These are phyloP conservation scores for Posidonia australis DNA, from an alignment of 106 monocot species.

Conservation along the genomic window DNA sequence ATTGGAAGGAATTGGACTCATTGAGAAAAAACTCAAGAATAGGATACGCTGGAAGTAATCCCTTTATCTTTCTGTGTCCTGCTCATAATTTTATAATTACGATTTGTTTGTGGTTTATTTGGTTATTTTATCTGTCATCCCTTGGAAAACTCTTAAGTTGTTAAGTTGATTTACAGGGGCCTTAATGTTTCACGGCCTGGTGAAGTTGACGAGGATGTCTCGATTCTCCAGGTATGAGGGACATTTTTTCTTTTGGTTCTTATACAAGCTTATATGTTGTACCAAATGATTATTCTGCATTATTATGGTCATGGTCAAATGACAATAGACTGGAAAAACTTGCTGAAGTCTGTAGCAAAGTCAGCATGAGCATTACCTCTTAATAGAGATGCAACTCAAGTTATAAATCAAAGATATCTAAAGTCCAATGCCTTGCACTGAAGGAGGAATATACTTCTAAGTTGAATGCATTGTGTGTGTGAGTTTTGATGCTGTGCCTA, in stretches of 20 bases:
- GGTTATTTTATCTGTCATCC: neutral
- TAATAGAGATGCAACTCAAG: too few relatives aligned
- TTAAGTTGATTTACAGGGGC: constrained; percentile 30
- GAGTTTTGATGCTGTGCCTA: too few relatives aligned
- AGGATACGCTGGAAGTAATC: constrained; percentile 85
- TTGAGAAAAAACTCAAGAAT: constrained; percentile 85
- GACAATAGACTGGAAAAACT: too few relatives aligned
- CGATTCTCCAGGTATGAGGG: constrained; percentile 50
- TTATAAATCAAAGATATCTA: too few relatives aligned
- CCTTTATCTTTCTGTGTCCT: constrained; percentile 1
- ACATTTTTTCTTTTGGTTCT: neutral
- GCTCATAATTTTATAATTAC: neutral
- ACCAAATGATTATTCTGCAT: neutral
- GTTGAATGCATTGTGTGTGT: too few relatives aligned
- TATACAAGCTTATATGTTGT: neutral
- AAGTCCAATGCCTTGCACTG: too few relatives aligned
- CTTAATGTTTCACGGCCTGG: constrained; percentile 46
- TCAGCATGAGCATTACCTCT: too few relatives aligned
- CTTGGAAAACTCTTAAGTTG: neutral
- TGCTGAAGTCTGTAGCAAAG: too few relatives aligned
- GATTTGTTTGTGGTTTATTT: neutral
- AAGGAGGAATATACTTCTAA: too few relatives aligned
- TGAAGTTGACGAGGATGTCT: constrained; percentile 37
- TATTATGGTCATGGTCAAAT: neutral
- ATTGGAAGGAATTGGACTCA: constrained; percentile 87